These are phyloP conservation scores for Metarhizium anisopliae DNA, from an alignment of 2,329 filamentous ascomycete genomes.

Conservation along the genomic window DNA sequence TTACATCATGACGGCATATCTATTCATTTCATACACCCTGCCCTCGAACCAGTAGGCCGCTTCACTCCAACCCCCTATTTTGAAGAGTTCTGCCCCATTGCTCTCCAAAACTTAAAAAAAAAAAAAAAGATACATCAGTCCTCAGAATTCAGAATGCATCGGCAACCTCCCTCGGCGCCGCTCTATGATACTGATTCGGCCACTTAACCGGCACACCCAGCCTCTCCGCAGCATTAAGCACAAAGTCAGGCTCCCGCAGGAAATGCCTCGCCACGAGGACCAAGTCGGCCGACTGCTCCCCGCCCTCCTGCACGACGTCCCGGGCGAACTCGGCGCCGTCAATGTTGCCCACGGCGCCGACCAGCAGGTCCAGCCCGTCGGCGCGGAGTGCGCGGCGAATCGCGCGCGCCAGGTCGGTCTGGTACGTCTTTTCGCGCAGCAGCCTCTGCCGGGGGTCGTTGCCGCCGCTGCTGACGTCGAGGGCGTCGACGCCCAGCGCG, in stretches of 20 bases:
- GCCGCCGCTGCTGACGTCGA: slow-evolving; percentile 75
- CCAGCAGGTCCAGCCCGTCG: slow-evolving; percentile 44
- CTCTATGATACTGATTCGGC: slow-evolving; percentile 55
- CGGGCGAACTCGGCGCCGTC: slow-evolving; percentile 60
- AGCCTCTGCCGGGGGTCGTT: slow-evolving; percentile 56
- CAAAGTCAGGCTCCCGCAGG: slow-evolving; percentile 72
- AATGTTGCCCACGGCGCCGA: slow-evolving; percentile 70
- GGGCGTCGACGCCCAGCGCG: slow-evolving; percentile 65
- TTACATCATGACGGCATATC: no score
- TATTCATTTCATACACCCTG: no score
- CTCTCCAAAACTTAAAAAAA: no score
- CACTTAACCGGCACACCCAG: slow-evolving; percentile 62
- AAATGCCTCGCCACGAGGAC: slow-evolving; percentile 68
- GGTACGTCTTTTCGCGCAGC: slow-evolving; percentile 56
- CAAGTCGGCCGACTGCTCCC: slow-evolving; percentile 46
- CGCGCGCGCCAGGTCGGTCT: slow-evolving; percentile 61
- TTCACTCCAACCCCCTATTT: no score
- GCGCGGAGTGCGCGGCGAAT: slow-evolving; percentile 57
- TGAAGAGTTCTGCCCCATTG: no score
- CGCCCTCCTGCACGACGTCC: slow-evolving; percentile 39
- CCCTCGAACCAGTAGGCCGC: no score
- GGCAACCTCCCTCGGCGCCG: slow-evolving; percentile 15
- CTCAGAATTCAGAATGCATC: neutral
- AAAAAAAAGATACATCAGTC: no score
- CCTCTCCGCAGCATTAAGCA: slow-evolving; percentile 63